phyloP scores from a whole-genome alignment of 805 yeast species.

The Suhomyces emberorum region DNA sequence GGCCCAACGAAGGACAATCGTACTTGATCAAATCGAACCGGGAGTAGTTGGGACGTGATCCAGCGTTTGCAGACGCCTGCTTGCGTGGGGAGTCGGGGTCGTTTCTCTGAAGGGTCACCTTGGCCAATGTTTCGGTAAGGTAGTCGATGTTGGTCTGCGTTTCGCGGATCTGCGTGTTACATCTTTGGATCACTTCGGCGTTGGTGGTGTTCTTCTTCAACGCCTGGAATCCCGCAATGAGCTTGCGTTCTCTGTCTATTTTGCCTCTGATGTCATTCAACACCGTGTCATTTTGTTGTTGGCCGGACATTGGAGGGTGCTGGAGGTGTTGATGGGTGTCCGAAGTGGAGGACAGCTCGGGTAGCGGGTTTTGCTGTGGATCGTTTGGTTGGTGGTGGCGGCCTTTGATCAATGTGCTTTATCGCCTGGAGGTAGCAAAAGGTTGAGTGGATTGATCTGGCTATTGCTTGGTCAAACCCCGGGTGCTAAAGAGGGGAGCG shows the following conservation, averaged over 20 bases:
- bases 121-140: slow-evolving; percentile 70
- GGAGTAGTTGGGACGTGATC: slow-evolving; percentile 43
- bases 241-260: slow-evolving; percentile 83
- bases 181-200: slow-evolving; percentile 79
- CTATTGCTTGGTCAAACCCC: no score
- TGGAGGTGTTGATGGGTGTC: no score
- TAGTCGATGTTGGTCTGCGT: slow-evolving; percentile 90
- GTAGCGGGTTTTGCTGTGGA: no score
- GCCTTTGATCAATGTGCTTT: no score
- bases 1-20: slow-evolving; percentile 93
- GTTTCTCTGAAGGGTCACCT: slow-evolving; percentile 43
- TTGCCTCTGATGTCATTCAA: slow-evolving; percentile 72
- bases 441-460: no score
- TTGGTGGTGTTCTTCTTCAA: slow-evolving; percentile 77
- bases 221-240: slow-evolving; percentile 82
- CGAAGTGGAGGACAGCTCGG: no score
- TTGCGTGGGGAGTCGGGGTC: slow-evolving; percentile 11
- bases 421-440: no score
- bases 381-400: no score
- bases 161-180: slow-evolving; percentile 87
- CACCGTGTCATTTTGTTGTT: slow-evolving; percentile 29
- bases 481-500: no score
- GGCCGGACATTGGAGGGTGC: no score
- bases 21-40: slow-evolving; percentile 81
- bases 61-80: slow-evolving; percentile 2